A percentile compares a stretch with the other conserved stretches of the same genome.
Conservation (phyloP, 1,284 basidiomycete genomes). For the Phellopilus nigrolimitatus region DNA sequence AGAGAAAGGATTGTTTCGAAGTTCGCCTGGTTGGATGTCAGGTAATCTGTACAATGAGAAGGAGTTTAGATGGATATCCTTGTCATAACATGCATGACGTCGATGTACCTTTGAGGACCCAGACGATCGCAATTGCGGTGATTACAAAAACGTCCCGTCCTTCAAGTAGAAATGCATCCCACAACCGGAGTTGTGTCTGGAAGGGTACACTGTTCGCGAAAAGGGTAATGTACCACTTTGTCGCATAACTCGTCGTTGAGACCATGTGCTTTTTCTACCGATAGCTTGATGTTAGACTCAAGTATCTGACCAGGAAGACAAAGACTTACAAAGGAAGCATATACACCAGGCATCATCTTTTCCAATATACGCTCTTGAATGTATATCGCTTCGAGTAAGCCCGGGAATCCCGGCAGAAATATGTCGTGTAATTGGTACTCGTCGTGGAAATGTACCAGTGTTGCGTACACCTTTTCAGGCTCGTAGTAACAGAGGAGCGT, state of each 20-base stretch:
- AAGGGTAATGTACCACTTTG: slow-evolving; percentile 99
- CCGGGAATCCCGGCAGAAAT: slow-evolving; percentile 94
- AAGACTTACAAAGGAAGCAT: slow-evolving; percentile 61
- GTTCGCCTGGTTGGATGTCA: slow-evolving; percentile 69
- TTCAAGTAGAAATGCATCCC: slow-evolving; percentile 91
- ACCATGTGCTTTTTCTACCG: slow-evolving; percentile 77
- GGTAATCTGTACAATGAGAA: slow-evolving; percentile 51
- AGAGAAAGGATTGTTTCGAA: slow-evolving; percentile 90
- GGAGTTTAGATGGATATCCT: not conserved
- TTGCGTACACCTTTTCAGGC: slow-evolving; percentile 82
- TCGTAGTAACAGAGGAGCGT: slow-evolving; percentile 92
- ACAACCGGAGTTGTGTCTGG: slow-evolving; percentile 88
- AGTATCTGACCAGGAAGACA: no score
- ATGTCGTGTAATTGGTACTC: slow-evolving; percentile 86
- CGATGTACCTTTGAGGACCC: slow-evolving; percentile 75
- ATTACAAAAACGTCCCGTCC: slow-evolving; percentile 87
- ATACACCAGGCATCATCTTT: slow-evolving; percentile 85
- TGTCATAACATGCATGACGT: slow-evolving; percentile 12
- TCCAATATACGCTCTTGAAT: slow-evolving; percentile 88
- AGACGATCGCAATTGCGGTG: slow-evolving; percentile 83
- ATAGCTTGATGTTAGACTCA: no score
- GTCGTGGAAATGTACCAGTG: slow-evolving; percentile 82
- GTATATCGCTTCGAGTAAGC: slow-evolving; percentile 90
- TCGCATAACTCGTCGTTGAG: slow-evolving; percentile 91
- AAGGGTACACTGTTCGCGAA: slow-evolving; percentile 96